Base-by-base conservation (phyloP, 1,139 yeast species). In the Pichia sp. region DNA sequence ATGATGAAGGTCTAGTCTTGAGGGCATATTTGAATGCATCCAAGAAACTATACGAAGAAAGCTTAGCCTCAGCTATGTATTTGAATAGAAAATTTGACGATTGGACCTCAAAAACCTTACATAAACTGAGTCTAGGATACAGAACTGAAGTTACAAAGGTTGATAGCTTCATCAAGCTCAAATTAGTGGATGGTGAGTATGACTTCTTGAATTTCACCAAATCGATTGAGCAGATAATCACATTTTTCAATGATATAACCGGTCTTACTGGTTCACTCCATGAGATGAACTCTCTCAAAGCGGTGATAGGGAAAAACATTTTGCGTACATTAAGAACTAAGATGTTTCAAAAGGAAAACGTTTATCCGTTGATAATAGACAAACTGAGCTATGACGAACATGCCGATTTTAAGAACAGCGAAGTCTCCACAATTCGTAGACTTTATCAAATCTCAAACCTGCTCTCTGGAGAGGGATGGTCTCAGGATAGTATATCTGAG, bases 401-500 rank as follows among this genome's bases (percentile, higher is more conserved):
- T 8, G 16, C 13, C 6, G 19, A 13, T 12, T 19, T 22, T n/a
- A 6, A 21, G 5, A 34, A 27, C 2, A 39, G 37, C 26, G 27
- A 36, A 8, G 13, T 32, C 3, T 40, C 40, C 3, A 27, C 20
- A 14, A 32, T 43, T 21, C 29, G 34, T 7, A 19, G 24, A 18
- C 7, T 44, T n/a, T 38, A 40, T 28, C 8, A 43, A 24, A 39
- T 55, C 9, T 49, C 55, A 3, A 38, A 23, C 3, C 20, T 45
- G 14, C 24, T 55, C 12, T 37, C 54, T 4, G 40, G 42, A 29
- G 30, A 39, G 3, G 51, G 52, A 2, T 53, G 58, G 56, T 48
- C 56, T 2, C 38, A 46, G n/a, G 56, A 54, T 37, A 52, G 50
- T 2, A 41, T 47, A 5, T 52, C 53, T 29, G 60, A 54, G 28